Evolutionary conservation across 805 yeast genomes (phyloP).

Genomic region (Zygosaccharomyces siamensis): DNA sequence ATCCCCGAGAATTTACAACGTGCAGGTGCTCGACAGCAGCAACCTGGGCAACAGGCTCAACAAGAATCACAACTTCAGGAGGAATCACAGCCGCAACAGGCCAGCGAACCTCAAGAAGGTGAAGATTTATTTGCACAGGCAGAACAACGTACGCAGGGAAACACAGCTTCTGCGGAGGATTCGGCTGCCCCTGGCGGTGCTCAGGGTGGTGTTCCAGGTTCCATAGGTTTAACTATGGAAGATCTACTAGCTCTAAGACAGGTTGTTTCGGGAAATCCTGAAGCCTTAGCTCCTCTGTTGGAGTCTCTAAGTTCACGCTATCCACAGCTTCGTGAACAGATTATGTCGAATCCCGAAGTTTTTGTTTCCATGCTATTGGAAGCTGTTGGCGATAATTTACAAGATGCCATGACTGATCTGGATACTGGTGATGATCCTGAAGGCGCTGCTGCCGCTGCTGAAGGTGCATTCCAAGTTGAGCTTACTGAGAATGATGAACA

Average conservation of each 20-base stretch:
- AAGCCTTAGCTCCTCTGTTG: constrained; percentile 74
- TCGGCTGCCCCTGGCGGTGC: constrained; percentile 17
- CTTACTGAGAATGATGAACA: constrained; percentile 80
- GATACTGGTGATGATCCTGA: constrained; percentile 21
- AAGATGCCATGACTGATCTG: constrained; percentile 39
- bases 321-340: constrained; percentile 78
- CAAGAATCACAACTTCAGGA: constrained; percentile 9
- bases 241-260: constrained; percentile 62
- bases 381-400: constrained; percentile 49
- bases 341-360: constrained; percentile 84
- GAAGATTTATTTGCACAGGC: constrained; percentile 43
- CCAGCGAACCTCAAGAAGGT: constrained; percentile 13
- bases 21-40: constrained; percentile 5
- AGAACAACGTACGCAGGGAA: constrained; percentile 35
- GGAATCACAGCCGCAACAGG: constrained; percentile 10
- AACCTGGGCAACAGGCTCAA: constrained; percentile 17
- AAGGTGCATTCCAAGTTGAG: constrained; percentile 41
- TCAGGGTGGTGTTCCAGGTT: constrained; percentile 34
- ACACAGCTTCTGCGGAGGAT: constrained; percentile 28
- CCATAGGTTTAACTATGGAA: constrained; percentile 42
- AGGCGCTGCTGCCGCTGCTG: constrained; percentile 34
- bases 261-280: constrained; percentile 80
- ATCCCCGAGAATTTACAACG: constrained; percentile 58
- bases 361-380: constrained; percentile 70
- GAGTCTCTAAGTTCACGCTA: constrained; percentile 76